Evolutionary conservation across 768 basidiomycete species (phyloP), one percentile per base, ranked within the genome.

Genomic region (Coprinellus micaceus): DNA sequence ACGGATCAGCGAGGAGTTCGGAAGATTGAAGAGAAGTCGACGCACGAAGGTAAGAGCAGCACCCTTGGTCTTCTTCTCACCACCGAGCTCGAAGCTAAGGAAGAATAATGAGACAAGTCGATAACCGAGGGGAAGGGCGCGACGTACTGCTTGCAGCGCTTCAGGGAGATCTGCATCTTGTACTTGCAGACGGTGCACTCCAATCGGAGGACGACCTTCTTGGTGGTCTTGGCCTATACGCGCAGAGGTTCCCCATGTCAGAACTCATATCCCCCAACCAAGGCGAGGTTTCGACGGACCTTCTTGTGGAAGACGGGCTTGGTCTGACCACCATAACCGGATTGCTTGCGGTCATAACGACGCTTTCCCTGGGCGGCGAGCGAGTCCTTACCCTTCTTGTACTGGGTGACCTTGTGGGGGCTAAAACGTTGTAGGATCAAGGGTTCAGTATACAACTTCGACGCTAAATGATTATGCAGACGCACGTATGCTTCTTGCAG

Each of bases 261-360:
- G 33, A 41, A 48, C 13, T 17, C 2, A 12, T 24, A 19, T 17
- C 3, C 6, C 33, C 33, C 33, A 33, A 13, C 7, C 33, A 13
- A 13, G 33, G 33, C 47, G 3, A 22, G 19, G 15, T 22, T 2
- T 13, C 4, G 45, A 71, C 78, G 66, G 63, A 86, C 94, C 88
- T 97, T 98, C 84, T 99, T 99, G 91, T 99, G 97, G 89, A 99
- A 99, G 77, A 99, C 95, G 59, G 96, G 96, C 82, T 99, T 99
- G 58, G 96, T 99, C 83, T 99, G 96, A 79, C 96, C 96, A 89
- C 96, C 96, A 79, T 98, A 98, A 77, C 96, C 91, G 62, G 88
- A 89, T 76, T 91, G 94, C 85, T 97, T 96, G 69, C 96, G 89
- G 82, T 98, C 97, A 79, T 99, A 98, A 80, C 97, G 94, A 69